These are phyloP conservation scores for Eucalyptus pumila DNA, from an alignment of 345 rosid species.

Conservation along the genomic window DNA sequence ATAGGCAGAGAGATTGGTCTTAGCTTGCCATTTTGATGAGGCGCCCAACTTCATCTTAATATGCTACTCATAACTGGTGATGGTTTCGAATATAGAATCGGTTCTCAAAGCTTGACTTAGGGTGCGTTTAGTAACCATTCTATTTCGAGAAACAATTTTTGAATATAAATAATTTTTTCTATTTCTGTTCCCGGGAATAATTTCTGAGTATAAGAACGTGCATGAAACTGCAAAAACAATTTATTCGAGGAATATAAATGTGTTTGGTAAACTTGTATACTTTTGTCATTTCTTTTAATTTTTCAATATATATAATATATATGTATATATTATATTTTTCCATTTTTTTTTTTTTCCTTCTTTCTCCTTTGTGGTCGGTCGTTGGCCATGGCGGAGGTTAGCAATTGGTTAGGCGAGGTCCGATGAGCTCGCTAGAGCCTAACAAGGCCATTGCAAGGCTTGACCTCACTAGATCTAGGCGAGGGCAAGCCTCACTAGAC, in stretches of 20 bases:
- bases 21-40: neutral
- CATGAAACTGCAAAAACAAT: too few species aligned
- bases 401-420: fast-evolving
- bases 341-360: fast-evolving
- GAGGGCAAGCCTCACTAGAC: fast-evolving
- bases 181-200: fast-evolving
- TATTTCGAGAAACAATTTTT: fast-evolving
- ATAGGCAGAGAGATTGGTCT: neutral
- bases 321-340: too few species aligned
- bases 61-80: neutral
- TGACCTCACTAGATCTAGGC: too few species aligned
- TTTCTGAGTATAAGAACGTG: fast-evolving
- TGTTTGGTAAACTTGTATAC: too few species aligned
- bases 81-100: neutral
- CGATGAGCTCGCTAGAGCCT: fast-evolving
- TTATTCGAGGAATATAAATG: fast-evolving
- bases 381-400: fast-evolving
- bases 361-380: fast-evolving
- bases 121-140: fast-evolving
- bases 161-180: fast-evolving
- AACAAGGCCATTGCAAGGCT: fast-evolving
- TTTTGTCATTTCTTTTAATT: too few species aligned
- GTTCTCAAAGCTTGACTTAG: neutral
- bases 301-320: too few species aligned
- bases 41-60: neutral